Evolutionary conservation across 257 asterid genomes (phyloP).

Genomic region (Coffea canephora): DNA sequence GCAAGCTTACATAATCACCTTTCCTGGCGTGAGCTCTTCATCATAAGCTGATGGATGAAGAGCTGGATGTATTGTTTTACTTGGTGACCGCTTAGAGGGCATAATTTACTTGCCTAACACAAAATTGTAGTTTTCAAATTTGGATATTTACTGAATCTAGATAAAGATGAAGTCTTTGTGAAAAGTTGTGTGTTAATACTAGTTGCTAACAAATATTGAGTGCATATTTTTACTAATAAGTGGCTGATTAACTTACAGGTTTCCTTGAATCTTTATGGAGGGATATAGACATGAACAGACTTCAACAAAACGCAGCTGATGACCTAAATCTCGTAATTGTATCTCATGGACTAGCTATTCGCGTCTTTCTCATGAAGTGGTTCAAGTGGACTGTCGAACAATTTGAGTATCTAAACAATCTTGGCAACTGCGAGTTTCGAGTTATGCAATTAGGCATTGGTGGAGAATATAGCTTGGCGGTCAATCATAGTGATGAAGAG

Average conservation of each 20-base stretch:
- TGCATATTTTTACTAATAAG: not conserved
- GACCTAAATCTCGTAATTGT: conserved; percentile 39
- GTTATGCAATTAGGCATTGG: conserved; percentile 43
- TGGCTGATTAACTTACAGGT: conserved; percentile 27
- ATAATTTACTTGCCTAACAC: not conserved
- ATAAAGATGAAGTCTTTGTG: not conserved
- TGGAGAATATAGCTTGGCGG: conserved; percentile 45
- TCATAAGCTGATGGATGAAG: not conserved
- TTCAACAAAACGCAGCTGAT: conserved; percentile 20
- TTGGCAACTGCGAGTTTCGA: conserved; percentile 38
- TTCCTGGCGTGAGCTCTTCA: no score
- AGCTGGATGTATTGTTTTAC: not conserved
- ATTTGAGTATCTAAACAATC: conserved; percentile 35
- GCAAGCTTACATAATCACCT: no score
- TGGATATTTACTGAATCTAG: not conserved
- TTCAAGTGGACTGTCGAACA: conserved; percentile 51
- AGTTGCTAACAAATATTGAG: not conserved
- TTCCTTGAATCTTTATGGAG: conserved; percentile 50
- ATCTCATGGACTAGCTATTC: conserved; percentile 43
- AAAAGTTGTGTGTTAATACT: not conserved
- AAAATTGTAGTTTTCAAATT: not conserved
- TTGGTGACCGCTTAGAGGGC: not conserved
- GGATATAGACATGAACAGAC: conserved; percentile 48
- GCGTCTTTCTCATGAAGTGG: conserved; percentile 47
- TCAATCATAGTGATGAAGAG: conserved; percentile 42